Conservation (phyloP, 176 grass and related monocot species). For the Ensete glaucum region DNA sequence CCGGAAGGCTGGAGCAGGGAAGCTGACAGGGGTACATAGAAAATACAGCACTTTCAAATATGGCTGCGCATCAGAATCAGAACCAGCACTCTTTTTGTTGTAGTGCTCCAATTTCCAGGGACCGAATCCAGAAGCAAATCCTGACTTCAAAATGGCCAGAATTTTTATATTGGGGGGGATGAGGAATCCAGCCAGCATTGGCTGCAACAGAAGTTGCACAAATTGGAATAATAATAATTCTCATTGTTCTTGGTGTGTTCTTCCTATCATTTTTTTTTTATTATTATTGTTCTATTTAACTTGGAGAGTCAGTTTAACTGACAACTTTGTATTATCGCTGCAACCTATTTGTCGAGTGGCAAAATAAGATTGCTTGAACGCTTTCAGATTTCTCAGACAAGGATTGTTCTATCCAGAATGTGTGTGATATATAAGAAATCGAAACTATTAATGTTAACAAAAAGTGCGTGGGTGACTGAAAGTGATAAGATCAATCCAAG, state of each 20-base stretch:
- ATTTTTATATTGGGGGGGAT: too few species aligned
- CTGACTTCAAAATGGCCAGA: background rate
- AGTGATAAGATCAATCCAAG: too few species aligned
- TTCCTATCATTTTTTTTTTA: too few species aligned
- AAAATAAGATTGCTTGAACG: background rate
- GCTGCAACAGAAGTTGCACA: conserved; percentile 31
- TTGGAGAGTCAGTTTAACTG: background rate
- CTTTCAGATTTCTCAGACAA: too few species aligned
- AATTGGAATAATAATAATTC: conserved; percentile 21
- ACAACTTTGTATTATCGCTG: background rate
- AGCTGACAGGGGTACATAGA: conserved; percentile 55
- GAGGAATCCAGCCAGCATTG: background rate
- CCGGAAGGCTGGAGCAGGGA: conserved; percentile 48
- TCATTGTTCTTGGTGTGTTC: background rate
- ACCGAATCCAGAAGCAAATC: conserved; percentile 21
- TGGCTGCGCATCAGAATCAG: conserved; percentile 52
- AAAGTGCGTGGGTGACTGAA: too few species aligned
- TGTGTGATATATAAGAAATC: too few species aligned
- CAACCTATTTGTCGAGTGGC: background rate
- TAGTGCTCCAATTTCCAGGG: background rate
- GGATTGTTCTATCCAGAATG: too few species aligned
- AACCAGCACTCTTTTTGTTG: conserved; percentile 56
- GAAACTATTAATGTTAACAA: too few species aligned
- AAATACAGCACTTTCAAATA: conserved; percentile 77
- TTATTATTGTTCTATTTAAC: background rate